A percentile compares a stretch with the other conserved stretches of the same genome.
Evolutionary conservation across 768 basidiomycete species (phyloP).

Genomic region (Mycena pura): DNA sequence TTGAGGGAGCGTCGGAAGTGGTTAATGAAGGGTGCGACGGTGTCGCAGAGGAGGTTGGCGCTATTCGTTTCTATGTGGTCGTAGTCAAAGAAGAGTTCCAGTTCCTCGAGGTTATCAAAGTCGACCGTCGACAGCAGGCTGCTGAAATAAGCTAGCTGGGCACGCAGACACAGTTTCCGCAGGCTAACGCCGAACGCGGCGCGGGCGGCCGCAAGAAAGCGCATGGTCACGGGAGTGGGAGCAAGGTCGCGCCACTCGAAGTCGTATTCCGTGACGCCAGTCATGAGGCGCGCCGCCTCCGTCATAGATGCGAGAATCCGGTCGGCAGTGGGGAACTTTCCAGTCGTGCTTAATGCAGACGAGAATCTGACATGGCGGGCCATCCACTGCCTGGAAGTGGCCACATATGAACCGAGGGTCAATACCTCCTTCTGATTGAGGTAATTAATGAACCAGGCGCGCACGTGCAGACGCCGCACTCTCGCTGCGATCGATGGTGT

Average conservation of each 20-base stretch:
- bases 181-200: constrained; percentile 38
- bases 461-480: constrained; percentile 43
- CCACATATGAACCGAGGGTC: background rate
- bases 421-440: constrained; percentile 24
- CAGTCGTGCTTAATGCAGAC: constrained; percentile 1
- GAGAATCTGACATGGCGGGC: constrained; percentile 2
- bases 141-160: constrained; percentile 31
- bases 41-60: constrained; percentile 27
- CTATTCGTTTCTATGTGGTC: constrained; percentile 1
- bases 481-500: constrained; percentile 39
- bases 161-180: constrained; percentile 41
- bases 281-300: constrained; percentile 42
- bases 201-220: constrained; percentile 37
- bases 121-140: constrained; percentile 34
- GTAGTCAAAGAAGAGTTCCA: constrained; percentile 45
- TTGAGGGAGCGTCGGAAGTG: constrained; percentile 34
- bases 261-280: constrained; percentile 38
- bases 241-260: constrained; percentile 49
- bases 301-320: constrained; percentile 40
- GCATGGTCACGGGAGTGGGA: constrained; percentile 34
- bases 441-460: constrained; percentile 49
- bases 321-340: constrained; percentile 17
- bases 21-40: constrained; percentile 41
- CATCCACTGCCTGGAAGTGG: constrained; percentile 10
- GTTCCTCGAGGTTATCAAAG: constrained; percentile 39